Evolutionary conservation across 1,139 yeast genomes (phyloP).

Genomic region (Pneumocystis wakefieldiae): DNA sequence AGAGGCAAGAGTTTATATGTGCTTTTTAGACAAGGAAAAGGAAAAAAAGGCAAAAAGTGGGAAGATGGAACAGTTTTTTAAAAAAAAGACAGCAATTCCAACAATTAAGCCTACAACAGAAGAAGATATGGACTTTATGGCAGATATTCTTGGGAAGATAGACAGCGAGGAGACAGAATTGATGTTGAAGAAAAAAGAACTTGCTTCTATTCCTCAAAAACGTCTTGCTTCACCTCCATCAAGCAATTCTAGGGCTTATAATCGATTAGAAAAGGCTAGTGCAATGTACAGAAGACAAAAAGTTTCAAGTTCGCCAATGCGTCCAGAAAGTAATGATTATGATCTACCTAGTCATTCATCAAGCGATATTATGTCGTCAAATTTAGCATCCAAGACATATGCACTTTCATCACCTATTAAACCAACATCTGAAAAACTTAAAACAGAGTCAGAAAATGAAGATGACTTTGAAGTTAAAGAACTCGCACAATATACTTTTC

Average conservation of each 20-base stretch:
- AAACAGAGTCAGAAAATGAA: conserved; percentile 14
- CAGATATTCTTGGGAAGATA: conserved; percentile 19
- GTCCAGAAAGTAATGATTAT: background rate
- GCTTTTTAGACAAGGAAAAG: conserved; percentile 5
- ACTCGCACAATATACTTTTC: conserved; percentile 8
- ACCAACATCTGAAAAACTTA: background rate
- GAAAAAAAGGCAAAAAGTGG: conserved; percentile 5
- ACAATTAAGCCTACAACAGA: conserved; percentile 6
- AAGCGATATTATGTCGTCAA: background rate
- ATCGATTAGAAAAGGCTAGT: background rate
- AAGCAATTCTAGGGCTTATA: background rate
- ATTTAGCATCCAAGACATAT: background rate
- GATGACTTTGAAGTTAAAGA: conserved; percentile 17
- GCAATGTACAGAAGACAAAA: conserved; percentile 1
- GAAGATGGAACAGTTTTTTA: conserved; percentile 8
- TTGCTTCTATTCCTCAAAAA: conserved; percentile 1
- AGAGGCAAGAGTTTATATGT: conserved; percentile 10
- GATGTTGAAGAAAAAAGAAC: background rate
- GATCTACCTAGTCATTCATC: background rate
- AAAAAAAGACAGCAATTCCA: conserved; percentile 5
- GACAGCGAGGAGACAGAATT: conserved; percentile 6
- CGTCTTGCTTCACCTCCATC: conserved; percentile 1
- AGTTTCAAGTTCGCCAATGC: background rate
- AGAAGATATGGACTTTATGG: conserved; percentile 22
- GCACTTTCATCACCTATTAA: conserved; percentile 7